Percentiles rank a stretch among this genome's conserved stretches.
phyloP scores from a whole-genome alignment of 2,329 filamentous ascomycete genomes.

The Aspergillus sp. region DNA sequence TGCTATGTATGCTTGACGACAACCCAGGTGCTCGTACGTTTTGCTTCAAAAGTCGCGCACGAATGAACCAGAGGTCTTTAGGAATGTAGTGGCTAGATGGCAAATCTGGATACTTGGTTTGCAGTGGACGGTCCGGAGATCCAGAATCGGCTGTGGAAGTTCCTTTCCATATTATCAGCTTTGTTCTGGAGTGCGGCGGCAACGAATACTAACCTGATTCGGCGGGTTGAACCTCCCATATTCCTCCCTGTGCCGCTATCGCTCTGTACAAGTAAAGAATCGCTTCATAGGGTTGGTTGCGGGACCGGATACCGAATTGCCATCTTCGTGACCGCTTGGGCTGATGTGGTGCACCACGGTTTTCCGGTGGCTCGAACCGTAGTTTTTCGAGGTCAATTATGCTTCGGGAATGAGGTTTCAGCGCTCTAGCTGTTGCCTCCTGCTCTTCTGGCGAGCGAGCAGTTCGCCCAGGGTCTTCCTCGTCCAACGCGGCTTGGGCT shows the following conservation, averaged over 20 bases:
- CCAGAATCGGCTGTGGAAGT: slow-evolving; percentile 35
- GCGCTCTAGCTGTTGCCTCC: slow-evolving; percentile 73
- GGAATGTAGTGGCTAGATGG: slow-evolving; percentile 74
- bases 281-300: slow-evolving; percentile 91
- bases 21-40: slow-evolving; percentile 62
- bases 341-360: slow-evolving; percentile 42
- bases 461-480: slow-evolving; percentile 23
- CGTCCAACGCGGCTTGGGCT: slow-evolving; percentile 13
- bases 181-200: neutral
- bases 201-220: slow-evolving; percentile 36
- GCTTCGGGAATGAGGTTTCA: slow-evolving; percentile 81
- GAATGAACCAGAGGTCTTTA: slow-evolving; percentile 92
- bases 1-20: slow-evolving; percentile 39
- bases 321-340: slow-evolving; percentile 76
- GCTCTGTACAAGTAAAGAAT: slow-evolving; percentile 95
- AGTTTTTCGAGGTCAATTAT: slow-evolving; percentile 65
- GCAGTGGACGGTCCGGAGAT: slow-evolving; percentile 38
- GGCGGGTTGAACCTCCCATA: slow-evolving; percentile 67
- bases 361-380: slow-evolving; percentile 57
- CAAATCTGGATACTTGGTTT: slow-evolving; percentile 46
- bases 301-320: slow-evolving; percentile 96
- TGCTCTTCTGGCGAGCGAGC: slow-evolving; percentile 65
- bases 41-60: slow-evolving; percentile 82
- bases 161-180: slow-evolving; percentile 22
- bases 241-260: slow-evolving; percentile 79